phyloP scores from a whole-genome alignment of 768 basidiomycete species.

The Lactarius sp. region DNA sequence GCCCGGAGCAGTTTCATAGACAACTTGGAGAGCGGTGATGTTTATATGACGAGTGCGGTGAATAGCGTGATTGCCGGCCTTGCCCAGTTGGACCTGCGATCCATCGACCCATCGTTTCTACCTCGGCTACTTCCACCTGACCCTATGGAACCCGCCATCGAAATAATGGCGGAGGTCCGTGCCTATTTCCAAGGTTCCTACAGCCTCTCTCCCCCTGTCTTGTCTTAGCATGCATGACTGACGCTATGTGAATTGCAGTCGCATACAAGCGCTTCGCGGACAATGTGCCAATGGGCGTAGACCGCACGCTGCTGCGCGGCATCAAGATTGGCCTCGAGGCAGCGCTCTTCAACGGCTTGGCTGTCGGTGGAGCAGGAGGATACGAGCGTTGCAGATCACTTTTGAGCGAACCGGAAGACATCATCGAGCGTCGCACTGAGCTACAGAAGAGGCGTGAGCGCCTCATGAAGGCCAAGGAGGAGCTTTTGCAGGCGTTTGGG shows the following conservation, averaged over 20 bases:
- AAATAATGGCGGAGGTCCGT: slow-evolving; percentile 65
- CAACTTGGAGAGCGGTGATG: not conserved
- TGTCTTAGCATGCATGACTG: not conserved
- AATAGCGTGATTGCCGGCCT: slow-evolving; percentile 35
- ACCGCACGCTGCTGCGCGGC: slow-evolving; percentile 49
- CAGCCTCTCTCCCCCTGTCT: not conserved
- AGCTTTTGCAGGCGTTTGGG: slow-evolving; percentile 31
- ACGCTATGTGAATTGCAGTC: slow-evolving; percentile 31
- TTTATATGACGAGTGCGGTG: not conserved
- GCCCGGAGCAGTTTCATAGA: not conserved
- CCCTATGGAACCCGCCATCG: slow-evolving; percentile 47
- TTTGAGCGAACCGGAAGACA: slow-evolving; percentile 42
- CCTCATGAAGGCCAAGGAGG: slow-evolving; percentile 39
- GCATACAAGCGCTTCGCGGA: slow-evolving; percentile 57
- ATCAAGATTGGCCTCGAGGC: slow-evolving; percentile 38
- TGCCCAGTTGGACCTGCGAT: slow-evolving; percentile 37
- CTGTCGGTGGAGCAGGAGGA: slow-evolving; percentile 43
- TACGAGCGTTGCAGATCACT: slow-evolving; percentile 43
- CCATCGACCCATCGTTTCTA: slow-evolving; percentile 39
- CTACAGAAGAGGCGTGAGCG: slow-evolving; percentile 46
- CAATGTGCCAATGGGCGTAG: slow-evolving; percentile 51
- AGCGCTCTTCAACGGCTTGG: slow-evolving; percentile 42
- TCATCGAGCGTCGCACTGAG: slow-evolving; percentile 43
- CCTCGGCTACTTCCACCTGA: slow-evolving; percentile 47
- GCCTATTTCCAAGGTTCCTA: slow-evolving; percentile 66